Conservation (phyloP, 352 stramenopile species). For the Thalassiosira mediterranea region DNA sequence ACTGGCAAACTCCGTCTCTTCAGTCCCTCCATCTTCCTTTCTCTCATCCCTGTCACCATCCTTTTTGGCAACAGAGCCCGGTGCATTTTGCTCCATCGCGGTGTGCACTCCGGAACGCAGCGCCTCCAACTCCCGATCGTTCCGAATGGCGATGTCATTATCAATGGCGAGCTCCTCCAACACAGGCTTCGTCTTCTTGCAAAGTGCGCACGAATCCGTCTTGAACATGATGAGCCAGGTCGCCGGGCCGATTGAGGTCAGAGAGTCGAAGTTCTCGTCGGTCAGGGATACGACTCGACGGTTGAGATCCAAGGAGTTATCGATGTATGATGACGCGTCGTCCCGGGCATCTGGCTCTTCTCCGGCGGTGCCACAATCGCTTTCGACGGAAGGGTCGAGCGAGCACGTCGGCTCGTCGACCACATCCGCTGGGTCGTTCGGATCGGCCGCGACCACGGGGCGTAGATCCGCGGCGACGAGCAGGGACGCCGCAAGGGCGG, state of each 20-base stretch:
- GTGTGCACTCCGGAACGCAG: not conserved
- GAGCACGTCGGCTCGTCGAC: constrained; percentile 23
- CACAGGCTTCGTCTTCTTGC: constrained; percentile 37
- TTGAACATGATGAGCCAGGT: constrained; percentile 62
- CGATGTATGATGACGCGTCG: not conserved
- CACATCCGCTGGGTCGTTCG: not conserved
- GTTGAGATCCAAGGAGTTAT: constrained; percentile 13
- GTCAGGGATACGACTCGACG: constrained; percentile 30
- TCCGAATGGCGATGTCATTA: constrained; percentile 18
- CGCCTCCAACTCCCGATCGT: constrained; percentile 12
- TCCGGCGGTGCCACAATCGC: constrained; percentile 3
- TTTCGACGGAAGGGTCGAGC: constrained; percentile 19
- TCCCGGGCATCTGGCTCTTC: not conserved
- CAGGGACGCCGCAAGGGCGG: not conserved
- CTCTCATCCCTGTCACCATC: not conserved
- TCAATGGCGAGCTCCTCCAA: constrained; percentile 32
- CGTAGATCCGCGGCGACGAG: not conserved
- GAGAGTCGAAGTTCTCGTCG: constrained; percentile 47
- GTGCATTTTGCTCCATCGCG: not conserved
- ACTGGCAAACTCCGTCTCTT: not conserved
- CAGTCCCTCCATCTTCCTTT: not conserved
- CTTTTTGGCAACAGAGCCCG: no score
- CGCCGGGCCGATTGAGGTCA: constrained; percentile 32
- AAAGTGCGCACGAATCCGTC: constrained; percentile 44
- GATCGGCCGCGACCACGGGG: not conserved